Evolutionary conservation across 2,329 filamentous ascomycete species (phyloP), one percentile per base, ranked within the genome.

Genomic region (Colletotrichum sojae): DNA sequence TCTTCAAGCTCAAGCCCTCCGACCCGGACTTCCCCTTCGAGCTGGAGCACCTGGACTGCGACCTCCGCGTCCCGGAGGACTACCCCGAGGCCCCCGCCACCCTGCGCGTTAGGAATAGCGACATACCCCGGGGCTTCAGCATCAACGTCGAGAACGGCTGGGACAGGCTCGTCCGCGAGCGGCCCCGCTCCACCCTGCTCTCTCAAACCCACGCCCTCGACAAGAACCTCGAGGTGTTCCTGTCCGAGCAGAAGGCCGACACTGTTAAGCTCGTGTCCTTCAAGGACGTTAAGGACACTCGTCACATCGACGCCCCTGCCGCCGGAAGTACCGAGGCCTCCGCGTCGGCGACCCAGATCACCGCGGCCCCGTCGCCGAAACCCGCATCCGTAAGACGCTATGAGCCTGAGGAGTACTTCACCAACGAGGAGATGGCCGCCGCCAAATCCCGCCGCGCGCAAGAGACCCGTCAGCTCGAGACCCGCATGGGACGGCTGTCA

Each of bases 1-100:
- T 83, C 10, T 93, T 95, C 78, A 88, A 84, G 59, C 81, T 96
- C 70, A 81, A 81, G 13, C 93, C 93, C 5, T 94, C 93, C 6
- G 93, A 96, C 76, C 93, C 93, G 0, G 93, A 96, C 75, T 95
- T 96, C 74, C 92, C 93, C 1, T 95, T 93, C 78, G 92, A 94
- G 70, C 83, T 95, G 75, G 86, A 89, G 27, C 83, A 86, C 46
- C 83, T 96, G 39, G 85, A 92, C 48, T 95, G 92, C 76, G 84
- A 89, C 51, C 81, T 96, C 45, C 85, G 83, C 58, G 84, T 96
- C 20, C 93, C 93, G 2, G 77, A 76, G 10, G 79, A 79, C 18
- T 95, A 93, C 78, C 93, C 92, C 18, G 79, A 81, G 46, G 78
- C 80, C 49, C 81, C 81, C 31, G 90, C 93, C 45, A 82, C 81